Base-by-base conservation (phyloP, 768 basidiomycete species). In the Coprinopsis strossmayeri region DNA sequence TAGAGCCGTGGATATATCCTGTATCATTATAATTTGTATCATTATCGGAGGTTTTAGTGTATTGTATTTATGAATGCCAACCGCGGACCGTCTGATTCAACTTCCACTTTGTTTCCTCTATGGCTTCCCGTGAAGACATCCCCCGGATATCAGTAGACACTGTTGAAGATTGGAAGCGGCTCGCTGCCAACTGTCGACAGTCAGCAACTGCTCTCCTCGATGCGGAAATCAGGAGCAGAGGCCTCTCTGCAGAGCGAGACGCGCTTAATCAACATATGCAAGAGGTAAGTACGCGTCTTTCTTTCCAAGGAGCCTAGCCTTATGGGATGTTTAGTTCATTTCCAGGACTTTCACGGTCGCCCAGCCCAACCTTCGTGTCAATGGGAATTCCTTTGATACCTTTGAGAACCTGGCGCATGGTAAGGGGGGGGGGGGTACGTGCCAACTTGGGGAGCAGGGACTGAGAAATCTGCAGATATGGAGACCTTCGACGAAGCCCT, bases 401-500 rank as follows among this genome's bases (percentile, higher is more conserved):
- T 65, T 81, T 18, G 69, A 74, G 17, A 70, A 73, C 42, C 78
- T 76, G n/a, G n/a, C n/a, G n/a, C 51, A 72, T 77, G 56, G 77
- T 84, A 79, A 27, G 42, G 44, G 45, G 65, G 26, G 15, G 9
- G 23, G 45, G 3, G 26, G 21, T 34, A 20, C 17, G 10, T 13
- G 21, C 3, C 2, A 44, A 21, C 28, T 21, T 44, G 7, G 40
- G 20, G 12, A 18, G n/a, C 28, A 3, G 48, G 11, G 1, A 5
- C 27, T 23, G 12, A 30, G 9, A 44, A 34, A 39, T 41, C 43
- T n/a, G 20, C 53, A 84, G 82, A 81, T 37, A 78, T 80, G 55
- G 88, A 92, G 58, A 75, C 80, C 2, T 95, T 92, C 62, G 90
- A 95, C 58, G 91, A 95, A 64, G 81, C 79, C 1, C 76, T 95